Conservation (phyloP, 768 basidiomycete species). For the Pisolithus tinctorius region DNA sequence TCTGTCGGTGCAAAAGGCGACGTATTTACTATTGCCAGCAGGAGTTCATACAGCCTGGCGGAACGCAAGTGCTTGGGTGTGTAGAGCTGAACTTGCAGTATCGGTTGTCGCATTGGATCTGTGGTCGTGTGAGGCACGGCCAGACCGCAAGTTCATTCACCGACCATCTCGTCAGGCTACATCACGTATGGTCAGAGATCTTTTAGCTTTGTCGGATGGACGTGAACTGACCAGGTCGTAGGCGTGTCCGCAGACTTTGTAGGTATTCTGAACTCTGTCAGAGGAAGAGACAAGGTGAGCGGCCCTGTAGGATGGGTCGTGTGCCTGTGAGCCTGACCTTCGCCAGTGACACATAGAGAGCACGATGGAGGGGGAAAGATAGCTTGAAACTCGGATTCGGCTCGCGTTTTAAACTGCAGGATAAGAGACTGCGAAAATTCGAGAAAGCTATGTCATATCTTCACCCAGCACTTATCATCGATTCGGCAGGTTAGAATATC, state of each 20-base stretch:
- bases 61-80: conserved; percentile 54
- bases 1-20: conserved; percentile 4
- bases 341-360: conserved; percentile 62
- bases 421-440: conserved; percentile 11
- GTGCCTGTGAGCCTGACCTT: conserved; percentile 40
- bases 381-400: conserved; percentile 1
- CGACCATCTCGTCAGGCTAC: conserved; percentile 58
- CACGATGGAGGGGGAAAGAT: conserved; percentile 12
- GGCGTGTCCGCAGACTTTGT: conserved; percentile 49
- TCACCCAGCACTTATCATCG: conserved; percentile 17
- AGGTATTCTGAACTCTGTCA: conserved; percentile 58
- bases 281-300: conserved; percentile 5
- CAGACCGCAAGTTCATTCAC: conserved; percentile 9
- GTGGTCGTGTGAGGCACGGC: conserved; percentile 13
- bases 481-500: conserved; percentile 14
- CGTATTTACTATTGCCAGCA: conserved; percentile 74
- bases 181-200: conserved; percentile 7
- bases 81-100: conserved; percentile 65
- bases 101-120: conserved; percentile 62
- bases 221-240: conserved; percentile 41
- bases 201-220: conserved; percentile 1
- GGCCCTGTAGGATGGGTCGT: conserved; percentile 8
- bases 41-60: conserved; percentile 47
- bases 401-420: conserved; percentile 21
- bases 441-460: conserved; percentile 21